Evolutionary conservation across 768 basidiomycete genomes (phyloP).

Genomic region (Suillus ampliporus): DNA sequence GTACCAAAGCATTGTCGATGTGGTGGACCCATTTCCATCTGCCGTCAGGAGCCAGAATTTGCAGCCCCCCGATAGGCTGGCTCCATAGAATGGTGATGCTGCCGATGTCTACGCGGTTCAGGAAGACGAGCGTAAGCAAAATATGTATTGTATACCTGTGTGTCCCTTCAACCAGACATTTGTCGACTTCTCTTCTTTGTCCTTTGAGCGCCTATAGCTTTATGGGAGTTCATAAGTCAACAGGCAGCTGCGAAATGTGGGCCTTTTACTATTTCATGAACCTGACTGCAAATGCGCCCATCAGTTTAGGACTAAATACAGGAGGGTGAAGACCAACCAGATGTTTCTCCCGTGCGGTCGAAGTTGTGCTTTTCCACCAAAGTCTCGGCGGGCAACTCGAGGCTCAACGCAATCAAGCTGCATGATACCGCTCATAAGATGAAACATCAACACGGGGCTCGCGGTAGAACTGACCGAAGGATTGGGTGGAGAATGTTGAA

Average conservation of each 20-base stretch:
- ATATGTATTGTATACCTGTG: constrained; percentile 28
- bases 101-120: constrained; percentile 32
- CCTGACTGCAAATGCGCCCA: constrained; percentile 30
- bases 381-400: constrained; percentile 41
- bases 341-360: constrained; percentile 33
- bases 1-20: constrained; percentile 42
- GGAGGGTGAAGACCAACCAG: constrained; percentile 23
- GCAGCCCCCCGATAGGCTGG: constrained; percentile 43
- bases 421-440: background rate
- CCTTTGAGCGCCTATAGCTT: constrained; percentile 37
- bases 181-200: constrained; percentile 10
- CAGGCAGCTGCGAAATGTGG: background rate
- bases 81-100: constrained; percentile 44
- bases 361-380: constrained; percentile 37
- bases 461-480: constrained; percentile 21
- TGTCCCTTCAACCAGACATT: constrained; percentile 45
- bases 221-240: background rate
- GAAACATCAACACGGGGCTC: background rate
- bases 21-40: constrained; percentile 45
- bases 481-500: constrained; percentile 34
- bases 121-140: background rate
- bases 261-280: constrained; percentile 45
- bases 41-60: constrained; percentile 40
- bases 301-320: background rate
- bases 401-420: constrained; percentile 39